Conservation (phyloP, 495 filamentous ascomycete species). For the Xylaria acuta region DNA sequence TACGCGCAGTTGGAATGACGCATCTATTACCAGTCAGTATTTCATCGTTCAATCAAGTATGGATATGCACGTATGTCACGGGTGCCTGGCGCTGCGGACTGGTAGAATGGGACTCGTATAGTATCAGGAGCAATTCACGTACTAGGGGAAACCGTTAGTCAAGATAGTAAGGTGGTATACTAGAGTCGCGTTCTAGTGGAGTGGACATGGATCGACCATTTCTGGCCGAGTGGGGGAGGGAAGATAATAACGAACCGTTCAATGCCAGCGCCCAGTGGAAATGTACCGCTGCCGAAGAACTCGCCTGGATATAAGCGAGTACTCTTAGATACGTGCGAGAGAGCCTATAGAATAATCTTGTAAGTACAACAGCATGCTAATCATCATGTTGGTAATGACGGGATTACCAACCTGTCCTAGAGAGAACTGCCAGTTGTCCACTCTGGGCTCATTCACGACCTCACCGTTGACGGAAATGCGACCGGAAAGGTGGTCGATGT, state of each 20-base stretch:
- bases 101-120: background rate
- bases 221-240: background rate
- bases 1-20: slow-evolving; percentile 21
- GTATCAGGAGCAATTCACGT: background rate
- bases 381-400: background rate
- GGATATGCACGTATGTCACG: background rate
- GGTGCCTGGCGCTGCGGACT: background rate
- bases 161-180: background rate
- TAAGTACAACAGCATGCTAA: background rate
- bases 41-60: background rate
- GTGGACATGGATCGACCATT: background rate
- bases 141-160: slow-evolving; percentile 7
- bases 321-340: slow-evolving; percentile 24
- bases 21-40: slow-evolving; percentile 10
- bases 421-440: slow-evolving; percentile 24
- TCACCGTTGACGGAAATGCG: slow-evolving; percentile 24
- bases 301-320: slow-evolving; percentile 29
- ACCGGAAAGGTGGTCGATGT: slow-evolving; percentile 18
- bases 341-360: slow-evolving; percentile 6
- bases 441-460: slow-evolving; percentile 12
- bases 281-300: slow-evolving; percentile 30
- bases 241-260: slow-evolving; percentile 21
- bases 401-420: slow-evolving; percentile 22
- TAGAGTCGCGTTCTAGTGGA: background rate
- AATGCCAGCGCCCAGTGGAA: slow-evolving; percentile 26